A percentile compares a stretch with the other conserved stretches of the same genome.
Evolutionary conservation across 2,329 filamentous ascomycete species (phyloP).

Genomic region (Cercospora zeina): DNA sequence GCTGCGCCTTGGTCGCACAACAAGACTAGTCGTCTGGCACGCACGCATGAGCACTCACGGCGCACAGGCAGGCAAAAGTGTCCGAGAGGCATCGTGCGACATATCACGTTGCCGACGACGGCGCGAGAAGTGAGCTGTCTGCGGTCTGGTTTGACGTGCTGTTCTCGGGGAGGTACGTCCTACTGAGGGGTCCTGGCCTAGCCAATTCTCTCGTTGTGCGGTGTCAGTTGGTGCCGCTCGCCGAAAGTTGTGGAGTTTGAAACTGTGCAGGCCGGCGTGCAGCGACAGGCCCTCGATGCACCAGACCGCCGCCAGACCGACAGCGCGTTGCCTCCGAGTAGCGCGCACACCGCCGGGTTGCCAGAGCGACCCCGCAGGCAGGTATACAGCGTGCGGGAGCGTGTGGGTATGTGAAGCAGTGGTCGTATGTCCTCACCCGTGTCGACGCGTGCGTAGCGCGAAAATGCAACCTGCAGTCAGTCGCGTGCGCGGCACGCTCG

Average conservation of each 20-base stretch:
- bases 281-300: slow-evolving; percentile 16
- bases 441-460: no score
- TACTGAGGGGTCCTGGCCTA: slow-evolving; percentile 13
- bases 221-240: slow-evolving; percentile 16
- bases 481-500: no score
- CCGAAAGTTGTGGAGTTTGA: slow-evolving; percentile 20
- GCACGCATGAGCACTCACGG: slow-evolving; percentile 14
- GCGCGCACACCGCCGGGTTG: slow-evolving; percentile 14
- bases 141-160: slow-evolving; percentile 8
- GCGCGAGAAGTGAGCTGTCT: slow-evolving; percentile 14
- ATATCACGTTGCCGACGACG: slow-evolving; percentile 11
- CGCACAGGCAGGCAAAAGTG: background rate
- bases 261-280: slow-evolving; percentile 12
- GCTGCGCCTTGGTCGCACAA: slow-evolving; percentile 12
- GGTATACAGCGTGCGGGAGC: background rate
- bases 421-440: no score
- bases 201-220: slow-evolving; percentile 15
- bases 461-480: no score
- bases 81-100: background rate
- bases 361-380: background rate
- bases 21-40: slow-evolving; percentile 8
- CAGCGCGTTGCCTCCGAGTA: slow-evolving; percentile 6
- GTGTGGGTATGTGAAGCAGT: background rate
- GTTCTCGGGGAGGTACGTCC: slow-evolving; percentile 15
- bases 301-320: slow-evolving; percentile 15